Base-by-base conservation (phyloP, 73 alveolate species). In the Tetrahymena malaccensis region DNA sequence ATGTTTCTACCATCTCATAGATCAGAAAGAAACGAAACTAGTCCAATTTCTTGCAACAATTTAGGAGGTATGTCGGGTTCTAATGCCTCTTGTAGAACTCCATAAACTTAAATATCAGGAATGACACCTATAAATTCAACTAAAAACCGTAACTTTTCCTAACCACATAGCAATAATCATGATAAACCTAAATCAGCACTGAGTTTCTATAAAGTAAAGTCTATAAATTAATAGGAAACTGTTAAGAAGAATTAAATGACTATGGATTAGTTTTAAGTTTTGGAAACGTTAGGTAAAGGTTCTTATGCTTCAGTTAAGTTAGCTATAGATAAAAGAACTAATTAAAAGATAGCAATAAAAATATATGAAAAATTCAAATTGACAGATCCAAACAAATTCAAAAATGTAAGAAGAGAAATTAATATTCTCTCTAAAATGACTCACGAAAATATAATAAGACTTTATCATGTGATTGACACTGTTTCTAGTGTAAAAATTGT, bases 371-470 rank as follows among this genome's bases (percentile, higher is more conserved):
- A 99, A 97, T 96, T 96, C 94, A 97, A 98, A 95, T 96, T 99
- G 43, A 85, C 96, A 43, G 99, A 98, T 55, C 98, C 98, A 7
- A 97, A 98, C 93, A 98, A 99, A 94, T 95, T 97, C 83, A 96
- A 96, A 84, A 96, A 98, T 22, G 99, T 98, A 12, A 96, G 98
- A 70, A 96, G 99, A 85, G 99, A 98, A 96, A 98, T 98, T 12
- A 96, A 95, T 34, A 95, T 98, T n/a, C 95, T 98, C 94, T 96
- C 97, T 94, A 94, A 98, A 43, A 37, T 98, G 94, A 96, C 98
- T 94, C 98, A 98, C 93, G 97, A 96, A 43, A 97, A 98, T 97
- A 98, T 98, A 34, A 99, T 98, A 43, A 96, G 97, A 94, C 94
- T 98, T 38, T 94, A 96, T 95, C 99, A 98, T 94, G 98, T 98